phyloP scores from a whole-genome alignment of 805 yeast species.

The Zygoascus bituminiphila region DNA sequence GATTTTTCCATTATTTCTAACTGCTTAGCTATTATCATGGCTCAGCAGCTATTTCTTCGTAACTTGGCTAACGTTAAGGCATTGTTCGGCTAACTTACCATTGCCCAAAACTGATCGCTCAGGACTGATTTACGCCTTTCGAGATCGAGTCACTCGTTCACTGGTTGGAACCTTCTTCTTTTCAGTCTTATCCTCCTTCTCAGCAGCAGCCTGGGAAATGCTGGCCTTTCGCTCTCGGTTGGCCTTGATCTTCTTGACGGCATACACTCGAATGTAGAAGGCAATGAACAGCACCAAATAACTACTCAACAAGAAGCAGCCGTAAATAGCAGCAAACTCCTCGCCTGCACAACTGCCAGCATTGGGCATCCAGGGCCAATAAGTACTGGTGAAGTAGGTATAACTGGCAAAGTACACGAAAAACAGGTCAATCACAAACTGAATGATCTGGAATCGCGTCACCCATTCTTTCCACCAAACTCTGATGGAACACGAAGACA shows the following conservation, averaged over 20 bases:
- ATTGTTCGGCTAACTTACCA: too few species aligned
- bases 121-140: conserved; percentile 9
- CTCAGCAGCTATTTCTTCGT: too few species aligned
- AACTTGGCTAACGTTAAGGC: too few species aligned
- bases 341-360: conserved; percentile 84
- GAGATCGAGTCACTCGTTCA: conserved; percentile 2
- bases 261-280: conserved; percentile 84
- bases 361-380: conserved; percentile 62
- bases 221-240: not conserved
- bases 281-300: conserved; percentile 86
- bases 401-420: conserved; percentile 93
- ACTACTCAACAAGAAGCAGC: conserved; percentile 79
- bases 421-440: conserved; percentile 78
- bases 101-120: too few species aligned
- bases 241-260: conserved; percentile 22
- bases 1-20: too few species aligned
- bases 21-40: too few species aligned
- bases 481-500: conserved; percentile 84
- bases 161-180: conserved; percentile 1
- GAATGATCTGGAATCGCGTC: conserved; percentile 89
- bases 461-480: conserved; percentile 99
- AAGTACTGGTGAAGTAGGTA: conserved; percentile 73
- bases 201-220: not conserved
- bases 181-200: not conserved
- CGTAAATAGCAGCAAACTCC: conserved; percentile 86